These are phyloP conservation scores for Thalia dealbata DNA, from an alignment of 176 grass and related monocot species.

Conservation along the genomic window DNA sequence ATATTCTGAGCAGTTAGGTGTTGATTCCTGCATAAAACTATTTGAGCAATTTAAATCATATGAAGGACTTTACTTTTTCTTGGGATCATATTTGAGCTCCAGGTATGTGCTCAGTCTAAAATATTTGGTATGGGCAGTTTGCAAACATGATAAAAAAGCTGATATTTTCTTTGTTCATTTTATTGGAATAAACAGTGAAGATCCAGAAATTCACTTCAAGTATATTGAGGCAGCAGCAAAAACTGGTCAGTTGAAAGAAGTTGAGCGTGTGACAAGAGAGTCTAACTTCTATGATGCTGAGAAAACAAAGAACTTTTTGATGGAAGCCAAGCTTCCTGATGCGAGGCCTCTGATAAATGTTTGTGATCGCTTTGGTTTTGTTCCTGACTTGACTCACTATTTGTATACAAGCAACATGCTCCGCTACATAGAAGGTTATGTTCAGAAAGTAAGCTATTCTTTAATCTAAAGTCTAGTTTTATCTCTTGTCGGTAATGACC, in stretches of 20 bases:
- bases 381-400: slow-evolving; percentile 94
- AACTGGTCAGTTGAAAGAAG: slow-evolving; percentile 97
- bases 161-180: slow-evolving; percentile 25
- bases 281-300: slow-evolving; percentile 95
- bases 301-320: slow-evolving; percentile 97
- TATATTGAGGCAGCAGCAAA: slow-evolving; percentile 97
- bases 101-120: slow-evolving; percentile 38
- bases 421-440: slow-evolving; percentile 95
- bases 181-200: slow-evolving; percentile 51
- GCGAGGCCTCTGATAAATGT: slow-evolving; percentile 91
- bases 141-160: not conserved
- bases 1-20: slow-evolving; percentile 81
- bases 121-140: slow-evolving; percentile 6
- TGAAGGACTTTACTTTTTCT: slow-evolving; percentile 96
- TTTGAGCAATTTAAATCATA: slow-evolving; percentile 99
- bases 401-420: slow-evolving; percentile 93
- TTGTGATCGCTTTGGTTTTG: slow-evolving; percentile 92
- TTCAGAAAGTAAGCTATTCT: slow-evolving; percentile 63
- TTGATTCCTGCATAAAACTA: slow-evolving; percentile 78
- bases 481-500: not conserved
- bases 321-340: slow-evolving; percentile 98
- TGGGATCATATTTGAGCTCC: slow-evolving; percentile 94
- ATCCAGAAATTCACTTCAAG: slow-evolving; percentile 93
- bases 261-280: slow-evolving; percentile 97
- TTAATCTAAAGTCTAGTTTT: slow-evolving; percentile 12